phyloP scores from a whole-genome alignment of 1,284 basidiomycete species.

The Heterobasidion occidentale region DNA sequence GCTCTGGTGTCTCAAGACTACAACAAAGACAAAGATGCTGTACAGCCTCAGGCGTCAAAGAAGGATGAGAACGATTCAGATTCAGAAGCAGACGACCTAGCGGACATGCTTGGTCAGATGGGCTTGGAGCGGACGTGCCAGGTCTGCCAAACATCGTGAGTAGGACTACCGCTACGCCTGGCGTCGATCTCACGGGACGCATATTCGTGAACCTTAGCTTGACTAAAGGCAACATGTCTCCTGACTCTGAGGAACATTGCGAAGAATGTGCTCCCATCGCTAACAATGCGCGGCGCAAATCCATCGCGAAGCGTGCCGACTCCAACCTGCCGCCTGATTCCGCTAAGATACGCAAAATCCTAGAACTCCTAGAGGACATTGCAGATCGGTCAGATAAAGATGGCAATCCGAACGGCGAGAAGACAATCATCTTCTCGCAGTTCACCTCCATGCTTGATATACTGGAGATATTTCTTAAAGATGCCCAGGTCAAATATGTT shows the following conservation, averaged over 20 bases:
- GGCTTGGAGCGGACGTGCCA: slow-evolving; percentile 66
- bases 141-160: slow-evolving; percentile 67
- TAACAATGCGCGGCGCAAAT: slow-evolving; percentile 25
- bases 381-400: slow-evolving; percentile 49
- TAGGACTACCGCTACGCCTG: slow-evolving; percentile 8
- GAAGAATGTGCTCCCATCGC: slow-evolving; percentile 50
- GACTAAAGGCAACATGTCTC: slow-evolving; percentile 6
- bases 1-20: slow-evolving; percentile 73
- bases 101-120: slow-evolving; percentile 66
- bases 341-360: slow-evolving; percentile 83
- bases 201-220: slow-evolving; percentile 3
- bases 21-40: slow-evolving; percentile 61
- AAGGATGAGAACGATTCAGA: slow-evolving; percentile 49
- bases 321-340: slow-evolving; percentile 53
- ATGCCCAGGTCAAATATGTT: slow-evolving; percentile 63
- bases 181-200: background rate
- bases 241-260: slow-evolving; percentile 43
- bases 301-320: slow-evolving; percentile 11
- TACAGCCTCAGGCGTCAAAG: slow-evolving; percentile 56
- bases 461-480: slow-evolving; percentile 74
- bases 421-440: slow-evolving; percentile 88
- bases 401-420: slow-evolving; percentile 39
- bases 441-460: slow-evolving; percentile 90
- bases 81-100: slow-evolving; percentile 71
- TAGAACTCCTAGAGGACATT: slow-evolving; percentile 67